Percentiles rank a stretch among this genome's conserved stretches.
Evolutionary conservation across 1,284 basidiomycete genomes (phyloP).

Genomic region (Meira miltonrushii): DNA sequence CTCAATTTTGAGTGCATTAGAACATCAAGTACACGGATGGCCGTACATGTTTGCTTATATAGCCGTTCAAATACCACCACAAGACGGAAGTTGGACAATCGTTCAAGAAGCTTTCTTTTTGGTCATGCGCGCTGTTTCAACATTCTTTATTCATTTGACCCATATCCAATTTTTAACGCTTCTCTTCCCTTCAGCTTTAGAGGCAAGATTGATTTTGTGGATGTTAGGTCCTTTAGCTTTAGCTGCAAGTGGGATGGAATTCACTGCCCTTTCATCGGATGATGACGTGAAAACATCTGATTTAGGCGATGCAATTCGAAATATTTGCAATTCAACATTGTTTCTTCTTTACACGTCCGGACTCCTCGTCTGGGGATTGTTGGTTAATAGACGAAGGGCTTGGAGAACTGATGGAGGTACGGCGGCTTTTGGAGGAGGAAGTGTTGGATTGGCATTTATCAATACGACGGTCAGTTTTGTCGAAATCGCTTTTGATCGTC

Average conservation of each 20-base stretch:
- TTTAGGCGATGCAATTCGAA: constrained; percentile 73
- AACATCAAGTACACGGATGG: constrained; percentile 68
- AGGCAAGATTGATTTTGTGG: constrained; percentile 78
- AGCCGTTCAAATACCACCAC: constrained; percentile 67
- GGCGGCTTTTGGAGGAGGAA: constrained; percentile 73
- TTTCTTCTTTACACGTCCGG: constrained; percentile 86
- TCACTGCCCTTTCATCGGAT: constrained; percentile 64
- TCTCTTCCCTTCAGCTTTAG: constrained; percentile 87
- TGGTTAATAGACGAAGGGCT: constrained; percentile 82
- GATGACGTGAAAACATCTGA: constrained; percentile 56
- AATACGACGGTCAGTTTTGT: constrained; percentile 49
- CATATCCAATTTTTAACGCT: constrained; percentile 97
- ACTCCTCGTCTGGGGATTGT: constrained; percentile 85
- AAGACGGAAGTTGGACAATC: constrained; percentile 65
- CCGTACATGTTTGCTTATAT: constrained; percentile 93
- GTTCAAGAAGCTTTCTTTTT: constrained; percentile 75
- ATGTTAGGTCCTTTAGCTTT: constrained; percentile 84
- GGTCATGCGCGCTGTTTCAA: constrained; percentile 78
- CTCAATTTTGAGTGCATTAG: constrained; percentile 64
- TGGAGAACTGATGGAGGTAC: constrained; percentile 90
- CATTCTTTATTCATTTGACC: constrained; percentile 73
- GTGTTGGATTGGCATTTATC: constrained; percentile 39
- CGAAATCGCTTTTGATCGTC: constrained; percentile 46
- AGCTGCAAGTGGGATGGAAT: constrained; percentile 75
- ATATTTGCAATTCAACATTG: constrained; percentile 91